phyloP scores from a whole-genome alignment of 169 alveolate genomes.

The Babesia caballi region DNA sequence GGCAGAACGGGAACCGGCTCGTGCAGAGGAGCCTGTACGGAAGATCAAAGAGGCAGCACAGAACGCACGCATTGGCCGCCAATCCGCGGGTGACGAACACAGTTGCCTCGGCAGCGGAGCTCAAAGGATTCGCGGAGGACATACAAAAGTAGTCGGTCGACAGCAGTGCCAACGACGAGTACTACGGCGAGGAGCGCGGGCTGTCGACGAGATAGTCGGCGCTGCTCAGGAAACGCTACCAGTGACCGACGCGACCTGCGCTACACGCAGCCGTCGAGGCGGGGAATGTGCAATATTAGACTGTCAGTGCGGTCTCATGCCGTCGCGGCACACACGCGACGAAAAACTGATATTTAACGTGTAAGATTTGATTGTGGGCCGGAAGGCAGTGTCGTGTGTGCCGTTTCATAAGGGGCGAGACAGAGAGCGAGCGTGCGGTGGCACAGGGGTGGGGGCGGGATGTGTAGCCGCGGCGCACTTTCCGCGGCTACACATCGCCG shows the following conservation, averaged over 20 bases:
- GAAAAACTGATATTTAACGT: not conserved
- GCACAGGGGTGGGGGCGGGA: constrained; percentile 9
- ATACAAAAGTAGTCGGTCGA: constrained; percentile 57
- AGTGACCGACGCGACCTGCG: not conserved
- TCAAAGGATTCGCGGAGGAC: constrained; percentile 44
- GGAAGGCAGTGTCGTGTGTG: too few species aligned
- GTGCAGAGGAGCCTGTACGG: constrained; percentile 56
- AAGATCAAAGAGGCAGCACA: constrained; percentile 6
- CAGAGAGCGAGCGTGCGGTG: too few species aligned
- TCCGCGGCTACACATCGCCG: not conserved
- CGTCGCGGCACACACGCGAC: too few species aligned
- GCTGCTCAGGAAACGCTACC: constrained; percentile 32
- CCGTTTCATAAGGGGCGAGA: too few species aligned
- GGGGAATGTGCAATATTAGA: not conserved
- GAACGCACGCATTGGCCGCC: not conserved
- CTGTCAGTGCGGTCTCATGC: too few species aligned
- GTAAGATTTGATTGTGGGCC: not conserved
- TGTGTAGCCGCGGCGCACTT: not conserved
- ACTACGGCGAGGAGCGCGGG: constrained; percentile 50
- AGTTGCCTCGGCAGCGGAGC: constrained; percentile 27
- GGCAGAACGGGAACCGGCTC: constrained; percentile 61
- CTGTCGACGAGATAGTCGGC: constrained; percentile 37
- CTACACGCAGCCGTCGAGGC: not conserved
- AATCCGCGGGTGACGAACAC: constrained; percentile 34
- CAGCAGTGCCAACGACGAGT: constrained; percentile 9